phyloP scores from a whole-genome alignment of 2,329 filamentous ascomycete species.

The Xylaria sp. region DNA sequence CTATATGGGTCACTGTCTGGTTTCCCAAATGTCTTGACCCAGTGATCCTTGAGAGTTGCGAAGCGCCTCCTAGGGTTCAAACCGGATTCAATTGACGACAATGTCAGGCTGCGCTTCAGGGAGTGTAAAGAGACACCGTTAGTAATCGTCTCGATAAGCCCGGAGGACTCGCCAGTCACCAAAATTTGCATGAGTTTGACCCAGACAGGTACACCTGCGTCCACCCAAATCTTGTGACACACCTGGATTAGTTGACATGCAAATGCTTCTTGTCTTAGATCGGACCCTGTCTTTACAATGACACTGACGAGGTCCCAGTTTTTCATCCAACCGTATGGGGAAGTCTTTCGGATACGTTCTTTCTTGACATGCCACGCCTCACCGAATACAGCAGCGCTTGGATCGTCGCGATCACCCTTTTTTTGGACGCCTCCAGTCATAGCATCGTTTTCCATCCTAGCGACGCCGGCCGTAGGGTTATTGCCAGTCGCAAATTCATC shows the following conservation, averaged over 20 bases:
- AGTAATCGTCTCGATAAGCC: conserved; percentile 87
- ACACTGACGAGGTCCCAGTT: conserved; percentile 90
- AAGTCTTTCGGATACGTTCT: conserved; percentile 83
- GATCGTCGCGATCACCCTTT: conserved; percentile 84
- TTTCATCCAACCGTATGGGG: conserved; percentile 88
- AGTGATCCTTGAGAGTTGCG: conserved; percentile 83
- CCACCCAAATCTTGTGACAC: conserved; percentile 83
- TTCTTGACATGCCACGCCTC: conserved; percentile 88
- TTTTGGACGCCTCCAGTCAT: conserved; percentile 85
- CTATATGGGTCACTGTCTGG: conserved; percentile 75
- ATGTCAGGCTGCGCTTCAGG: conserved; percentile 81
- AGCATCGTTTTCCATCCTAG: conserved; percentile 88
- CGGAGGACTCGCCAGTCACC: conserved; percentile 85
- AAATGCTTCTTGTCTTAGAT: conserved; percentile 86
- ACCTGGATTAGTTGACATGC: conserved; percentile 85
- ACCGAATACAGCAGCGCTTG: conserved; percentile 85
- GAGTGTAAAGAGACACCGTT: conserved; percentile 90
- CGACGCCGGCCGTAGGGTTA: conserved; percentile 78
- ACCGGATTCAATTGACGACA: conserved; percentile 77
- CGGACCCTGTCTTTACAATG: conserved; percentile 87
- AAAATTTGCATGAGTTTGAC: conserved; percentile 88
- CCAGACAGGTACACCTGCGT: conserved; percentile 81
- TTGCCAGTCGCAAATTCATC: conserved; percentile 60
- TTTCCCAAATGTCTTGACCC: conserved; percentile 80
- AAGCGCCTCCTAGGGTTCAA: conserved; percentile 79